Base-by-base conservation (phyloP, 441 rosid genomes). In the Dalechampia spathulata region DNA sequence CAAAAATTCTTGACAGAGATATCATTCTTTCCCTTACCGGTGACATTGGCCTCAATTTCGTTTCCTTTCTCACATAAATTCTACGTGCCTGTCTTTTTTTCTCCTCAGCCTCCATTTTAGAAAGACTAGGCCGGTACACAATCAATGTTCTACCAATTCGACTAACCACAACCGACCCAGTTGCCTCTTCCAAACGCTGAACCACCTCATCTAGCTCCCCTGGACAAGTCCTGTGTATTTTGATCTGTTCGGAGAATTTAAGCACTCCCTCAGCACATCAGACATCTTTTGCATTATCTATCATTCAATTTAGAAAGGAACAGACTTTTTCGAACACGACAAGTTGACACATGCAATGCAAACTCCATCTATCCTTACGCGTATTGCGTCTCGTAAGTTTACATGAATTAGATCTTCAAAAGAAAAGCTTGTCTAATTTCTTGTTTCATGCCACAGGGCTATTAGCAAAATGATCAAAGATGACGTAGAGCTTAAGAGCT, bases 91-190 rank as follows among this genome's bases (percentile, higher is more conserved):
- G 71, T 61, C 45, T 70, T 81, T 71, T 85, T 62, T 82, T 83
- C 80, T 78, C 95, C 63, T 85, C 96, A 0, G 80, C 85, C 72
- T 87, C 75, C 92, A 87, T 38, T 75, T 81, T 91, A 27, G 90
- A 74, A 12, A 75, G 66, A 69, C 96, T 87, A 6, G 95, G 98
- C 68, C 90, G 60, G 59, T 87, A 91, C 58, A 91, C 13, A 55
- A 91, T 90, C 55, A 87, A 77, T 15, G 96, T 86, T 68, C 89
- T 66, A 25, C 98, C 95, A 43, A 87, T 86, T 70, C 79, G 78
- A 38, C 89, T 69, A n/a, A 87, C 91, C 21, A 84, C 85, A 20
- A 79, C 86, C 0, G 96, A 86, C 52, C 89, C 82, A 3, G 96
- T 87, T 58, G 73, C 62, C 69, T 77, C 71, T 80, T 91, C 89